Base-by-base conservation (phyloP, 2,329 filamentous ascomycete genomes). In the Xylariaceae sp. region DNA sequence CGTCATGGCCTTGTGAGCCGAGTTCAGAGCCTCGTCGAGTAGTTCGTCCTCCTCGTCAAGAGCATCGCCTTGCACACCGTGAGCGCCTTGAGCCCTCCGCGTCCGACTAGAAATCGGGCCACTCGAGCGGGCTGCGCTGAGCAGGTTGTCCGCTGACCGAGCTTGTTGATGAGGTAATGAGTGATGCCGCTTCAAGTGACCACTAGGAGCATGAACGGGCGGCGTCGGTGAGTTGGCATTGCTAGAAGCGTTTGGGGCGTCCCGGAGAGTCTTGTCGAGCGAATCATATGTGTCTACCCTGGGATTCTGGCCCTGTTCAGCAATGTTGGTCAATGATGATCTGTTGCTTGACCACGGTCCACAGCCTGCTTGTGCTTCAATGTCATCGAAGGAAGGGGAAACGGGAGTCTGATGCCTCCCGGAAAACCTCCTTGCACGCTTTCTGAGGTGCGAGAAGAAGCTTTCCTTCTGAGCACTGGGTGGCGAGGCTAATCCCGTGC, bases 1-100 rank as follows among this genome's bases (percentile, higher is more conserved):
- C 71, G 85, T 88, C 70, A 89, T 88, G 6, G 87, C 90, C 62
- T 84, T 85, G 68, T 88, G 87, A 0, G 92, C 89, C 4, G 89
- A 90, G 53, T 86, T 83, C 48, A 97, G 79, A 17, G 87, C 92
- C 74, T 99, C 94, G 66, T 97, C 92, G 8, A 97, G 81, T 8
- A 99, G 82, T 75, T 99, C 94, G 61, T 99, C 94, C 71, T 97
- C 93, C 74, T 99, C 94, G 68, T 96, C 92, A 1, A 94, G 91
- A 0, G 92, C 92, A 71, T 99, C 94, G 71, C 97, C 97, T 63
- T 89, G 88, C 53, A 89, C 85, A 3, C 89, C 88, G 63, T 91
- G 88, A 3, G 81, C 78, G 11, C 90, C 87, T 72, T 95, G 83
- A 10, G 90, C 88, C 61, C 91, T 83, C 60, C 93, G 82, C 11